A percentile compares a stretch with the other conserved stretches of the same genome.
Conservation (phyloP, 2,329 filamentous ascomycete species). For the Pyricularia grisea region DNA sequence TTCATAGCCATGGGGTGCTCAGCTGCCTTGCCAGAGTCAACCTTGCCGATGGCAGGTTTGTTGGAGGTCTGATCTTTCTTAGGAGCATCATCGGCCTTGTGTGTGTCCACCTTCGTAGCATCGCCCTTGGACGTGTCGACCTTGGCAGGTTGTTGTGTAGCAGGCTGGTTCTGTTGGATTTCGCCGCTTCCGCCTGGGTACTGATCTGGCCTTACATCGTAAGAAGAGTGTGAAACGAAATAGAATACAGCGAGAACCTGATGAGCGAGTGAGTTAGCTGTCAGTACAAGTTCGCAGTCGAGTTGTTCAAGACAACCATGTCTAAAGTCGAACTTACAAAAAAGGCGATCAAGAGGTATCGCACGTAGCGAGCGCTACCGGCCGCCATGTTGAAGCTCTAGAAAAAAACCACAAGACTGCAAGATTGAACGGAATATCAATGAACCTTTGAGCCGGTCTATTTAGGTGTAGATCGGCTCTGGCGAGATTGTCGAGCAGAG, state of each 20-base stretch:
- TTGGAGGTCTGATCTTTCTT: slow-evolving; percentile 7
- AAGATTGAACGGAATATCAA: neutral
- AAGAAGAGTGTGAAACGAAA: slow-evolving; percentile 59
- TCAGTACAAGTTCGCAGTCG: neutral
- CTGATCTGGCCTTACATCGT: slow-evolving; percentile 21
- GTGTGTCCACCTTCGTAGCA: neutral
- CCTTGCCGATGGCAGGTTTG: slow-evolving; percentile 12
- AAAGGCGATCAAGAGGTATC: slow-evolving; percentile 72
- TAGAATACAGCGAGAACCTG: slow-evolving; percentile 66
- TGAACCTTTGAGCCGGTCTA: neutral
- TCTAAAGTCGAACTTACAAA: slow-evolving; percentile 46
- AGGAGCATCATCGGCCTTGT: slow-evolving; percentile 6
- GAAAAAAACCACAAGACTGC: neutral
- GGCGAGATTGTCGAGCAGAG: neutral
- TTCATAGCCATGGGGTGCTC: slow-evolving; percentile 41
- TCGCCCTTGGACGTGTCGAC: neutral
- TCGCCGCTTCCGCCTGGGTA: neutral
- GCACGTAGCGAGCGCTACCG: slow-evolving; percentile 64
- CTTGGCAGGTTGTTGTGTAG: neutral
- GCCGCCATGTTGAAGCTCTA: slow-evolving; percentile 40
- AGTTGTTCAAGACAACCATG: neutral
- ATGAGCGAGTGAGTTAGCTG: slow-evolving; percentile 2
- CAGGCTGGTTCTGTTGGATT: slow-evolving; percentile 12
- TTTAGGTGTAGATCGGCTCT: neutral
- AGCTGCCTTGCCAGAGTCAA: slow-evolving; percentile 20